Conservation (phyloP, 2,329 filamentous ascomycete genomes). For the Aspergillus uvarum region DNA sequence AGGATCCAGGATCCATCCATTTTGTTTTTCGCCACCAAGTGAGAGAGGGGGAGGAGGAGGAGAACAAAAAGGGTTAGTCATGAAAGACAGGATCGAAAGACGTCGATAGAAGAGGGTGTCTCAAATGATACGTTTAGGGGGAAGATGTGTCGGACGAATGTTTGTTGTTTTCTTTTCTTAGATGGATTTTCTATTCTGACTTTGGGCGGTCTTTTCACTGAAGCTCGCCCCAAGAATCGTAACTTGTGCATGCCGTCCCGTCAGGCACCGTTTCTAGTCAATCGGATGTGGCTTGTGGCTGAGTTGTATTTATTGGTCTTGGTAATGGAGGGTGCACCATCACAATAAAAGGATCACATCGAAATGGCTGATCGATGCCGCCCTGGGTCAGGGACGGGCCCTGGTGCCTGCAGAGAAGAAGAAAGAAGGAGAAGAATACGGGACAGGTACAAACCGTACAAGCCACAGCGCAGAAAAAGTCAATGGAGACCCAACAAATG, state of each 20-base stretch:
- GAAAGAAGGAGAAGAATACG: neutral
- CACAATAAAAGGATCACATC: neutral
- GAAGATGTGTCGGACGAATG: neutral
- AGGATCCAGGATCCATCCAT: neutral
- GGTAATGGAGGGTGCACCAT: neutral
- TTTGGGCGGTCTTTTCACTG: constrained; percentile 3
- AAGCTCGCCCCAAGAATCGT: neutral
- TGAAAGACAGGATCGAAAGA: neutral
- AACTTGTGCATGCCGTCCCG: neutral
- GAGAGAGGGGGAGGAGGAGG: neutral
- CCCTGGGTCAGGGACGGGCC: neutral
- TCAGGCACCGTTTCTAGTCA: constrained; percentile 11
- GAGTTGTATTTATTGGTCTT: neutral
- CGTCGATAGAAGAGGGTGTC: neutral
- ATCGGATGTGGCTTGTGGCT: neutral
- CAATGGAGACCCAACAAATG: neutral
- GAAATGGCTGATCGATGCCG: neutral
- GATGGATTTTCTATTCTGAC: neutral
- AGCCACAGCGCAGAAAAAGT: constrained; percentile 1
- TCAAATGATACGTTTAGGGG: neutral
- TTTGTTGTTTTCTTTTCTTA: constrained; percentile 6
- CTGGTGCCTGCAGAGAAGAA: neutral
- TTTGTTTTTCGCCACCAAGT: neutral
- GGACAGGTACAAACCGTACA: neutral
- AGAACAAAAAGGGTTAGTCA: neutral